phyloP scores from a whole-genome alignment of 257 asterid species.

The Nicotiana otophora region DNA sequence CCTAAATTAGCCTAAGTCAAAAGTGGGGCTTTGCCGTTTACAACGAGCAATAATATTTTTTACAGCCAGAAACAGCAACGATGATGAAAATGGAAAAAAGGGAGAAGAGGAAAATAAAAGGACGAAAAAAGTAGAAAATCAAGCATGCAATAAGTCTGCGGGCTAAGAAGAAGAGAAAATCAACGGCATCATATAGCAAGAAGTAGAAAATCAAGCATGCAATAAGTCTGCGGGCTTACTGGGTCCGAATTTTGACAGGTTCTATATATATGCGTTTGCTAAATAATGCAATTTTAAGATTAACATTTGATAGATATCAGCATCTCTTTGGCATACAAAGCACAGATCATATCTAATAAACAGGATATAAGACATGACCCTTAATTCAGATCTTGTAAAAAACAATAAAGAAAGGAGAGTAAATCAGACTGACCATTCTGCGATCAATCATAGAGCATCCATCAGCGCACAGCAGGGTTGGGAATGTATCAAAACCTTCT shows the following conservation, averaged over 20 bases:
- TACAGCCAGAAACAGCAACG: too few species aligned
- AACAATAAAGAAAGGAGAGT: not conserved
- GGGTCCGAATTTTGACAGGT: not conserved
- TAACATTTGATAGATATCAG: not conserved
- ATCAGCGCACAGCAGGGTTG: slow-evolving; percentile 92
- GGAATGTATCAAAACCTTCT: slow-evolving; percentile 90
- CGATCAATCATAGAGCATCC: slow-evolving; percentile 95
- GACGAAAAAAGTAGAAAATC: not conserved
- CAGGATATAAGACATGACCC: not conserved
- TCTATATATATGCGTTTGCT: not conserved
- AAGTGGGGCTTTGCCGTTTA: too few species aligned
- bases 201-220: not conserved
- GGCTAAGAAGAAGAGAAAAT: not conserved
- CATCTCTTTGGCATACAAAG: not conserved
- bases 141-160: not conserved
- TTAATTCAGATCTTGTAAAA: not conserved
- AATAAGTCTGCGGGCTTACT: not conserved
- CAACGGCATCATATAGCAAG: not conserved
- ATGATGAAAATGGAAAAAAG: too few species aligned
- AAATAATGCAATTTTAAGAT: not conserved
- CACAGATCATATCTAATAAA: not conserved
- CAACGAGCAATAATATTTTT: too few species aligned
- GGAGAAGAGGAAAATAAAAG: not conserved
- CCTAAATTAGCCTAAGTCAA: not conserved
- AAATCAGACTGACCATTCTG: slow-evolving; percentile 57